Evolutionary conservation across 2,329 filamentous ascomycete genomes (phyloP).

Genomic region (Xylariaceae sp.): DNA sequence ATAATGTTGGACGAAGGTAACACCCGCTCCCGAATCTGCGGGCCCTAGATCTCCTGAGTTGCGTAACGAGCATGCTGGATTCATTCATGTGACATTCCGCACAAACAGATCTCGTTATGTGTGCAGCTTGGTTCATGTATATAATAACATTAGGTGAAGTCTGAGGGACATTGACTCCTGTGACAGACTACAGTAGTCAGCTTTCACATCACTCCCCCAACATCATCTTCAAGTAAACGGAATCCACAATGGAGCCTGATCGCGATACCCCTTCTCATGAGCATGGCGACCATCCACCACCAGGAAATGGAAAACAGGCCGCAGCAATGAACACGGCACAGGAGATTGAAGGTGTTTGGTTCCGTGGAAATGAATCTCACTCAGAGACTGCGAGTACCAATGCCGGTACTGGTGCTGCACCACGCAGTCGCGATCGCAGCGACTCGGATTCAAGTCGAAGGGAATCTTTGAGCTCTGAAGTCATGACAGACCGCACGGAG

Average conservation of each 20-base stretch:
- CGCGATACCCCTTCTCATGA: neutral
- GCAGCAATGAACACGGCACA: neutral
- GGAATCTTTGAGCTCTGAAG: neutral
- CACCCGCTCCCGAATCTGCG: too few species aligned
- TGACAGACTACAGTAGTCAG: too few species aligned
- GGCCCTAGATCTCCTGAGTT: too few species aligned
- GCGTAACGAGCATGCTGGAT: too few species aligned
- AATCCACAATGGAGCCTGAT: neutral
- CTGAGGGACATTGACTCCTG: too few species aligned
- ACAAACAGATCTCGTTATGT: too few species aligned
- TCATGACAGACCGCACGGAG: neutral
- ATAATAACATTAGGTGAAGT: too few species aligned
- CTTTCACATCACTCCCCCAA: too few species aligned
- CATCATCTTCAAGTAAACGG: neutral
- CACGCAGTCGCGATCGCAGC: conserved; percentile 7
- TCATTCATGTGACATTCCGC: too few species aligned
- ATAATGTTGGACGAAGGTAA: too few species aligned
- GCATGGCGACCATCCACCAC: neutral
- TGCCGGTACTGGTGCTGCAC: conserved; percentile 3
- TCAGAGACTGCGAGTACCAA: neutral
- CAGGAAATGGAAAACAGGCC: neutral
- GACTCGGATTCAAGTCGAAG: neutral
- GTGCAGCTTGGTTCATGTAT: too few species aligned
- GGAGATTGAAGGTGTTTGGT: conserved; percentile 19
- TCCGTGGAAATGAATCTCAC: conserved; percentile 6